These are phyloP conservation scores for Blastocystis sp. DNA, from an alignment of 352 stramenopile genomes.

Conservation along the genomic window DNA sequence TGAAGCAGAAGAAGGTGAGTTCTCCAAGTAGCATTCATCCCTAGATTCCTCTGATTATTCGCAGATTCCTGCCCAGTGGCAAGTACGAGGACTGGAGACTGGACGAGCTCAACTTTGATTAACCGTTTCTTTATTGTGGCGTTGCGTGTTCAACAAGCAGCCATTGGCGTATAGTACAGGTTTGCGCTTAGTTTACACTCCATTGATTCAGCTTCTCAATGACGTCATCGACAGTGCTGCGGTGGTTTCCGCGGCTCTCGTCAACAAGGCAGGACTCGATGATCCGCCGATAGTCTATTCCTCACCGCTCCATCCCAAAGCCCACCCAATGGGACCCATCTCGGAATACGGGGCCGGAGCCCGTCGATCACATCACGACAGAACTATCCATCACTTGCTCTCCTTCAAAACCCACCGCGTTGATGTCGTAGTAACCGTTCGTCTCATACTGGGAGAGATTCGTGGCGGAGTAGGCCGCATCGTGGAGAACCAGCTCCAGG, in stretches of 20 bases:
- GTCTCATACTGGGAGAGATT: background rate
- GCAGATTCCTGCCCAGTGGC: conserved; percentile 93
- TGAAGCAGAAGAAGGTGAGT: conserved; percentile 87
- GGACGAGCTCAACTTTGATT: conserved; percentile 97
- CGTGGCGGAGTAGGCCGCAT: background rate
- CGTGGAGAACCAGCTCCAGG: conserved; percentile 4
- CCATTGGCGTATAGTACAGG: background rate
- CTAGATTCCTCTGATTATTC: conserved; percentile 96
- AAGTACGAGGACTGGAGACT: conserved; percentile 99
- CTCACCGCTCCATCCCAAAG: background rate
- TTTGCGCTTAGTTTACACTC: background rate
- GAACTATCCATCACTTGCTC: background rate
- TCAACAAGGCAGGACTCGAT: conserved; percentile 35
- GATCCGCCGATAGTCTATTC: conserved; percentile 31
- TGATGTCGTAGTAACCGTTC: background rate
- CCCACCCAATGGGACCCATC: background rate
- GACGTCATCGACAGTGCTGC: conserved; percentile 39
- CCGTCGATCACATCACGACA: conserved; percentile 12
- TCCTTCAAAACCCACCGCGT: background rate
- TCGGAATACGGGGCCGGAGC: conserved; percentile 12
- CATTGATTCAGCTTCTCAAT: conserved; percentile 14
- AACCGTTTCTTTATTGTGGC: conserved; percentile 72
- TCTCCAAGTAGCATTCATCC: background rate
- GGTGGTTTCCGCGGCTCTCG: background rate
- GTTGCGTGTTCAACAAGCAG: conserved; percentile 25